Percentiles rank a stretch among this genome's conserved stretches.
These are phyloP conservation scores for Euphorbia tirucalli DNA, from an alignment of 345 rosid species.

Conservation along the genomic window DNA sequence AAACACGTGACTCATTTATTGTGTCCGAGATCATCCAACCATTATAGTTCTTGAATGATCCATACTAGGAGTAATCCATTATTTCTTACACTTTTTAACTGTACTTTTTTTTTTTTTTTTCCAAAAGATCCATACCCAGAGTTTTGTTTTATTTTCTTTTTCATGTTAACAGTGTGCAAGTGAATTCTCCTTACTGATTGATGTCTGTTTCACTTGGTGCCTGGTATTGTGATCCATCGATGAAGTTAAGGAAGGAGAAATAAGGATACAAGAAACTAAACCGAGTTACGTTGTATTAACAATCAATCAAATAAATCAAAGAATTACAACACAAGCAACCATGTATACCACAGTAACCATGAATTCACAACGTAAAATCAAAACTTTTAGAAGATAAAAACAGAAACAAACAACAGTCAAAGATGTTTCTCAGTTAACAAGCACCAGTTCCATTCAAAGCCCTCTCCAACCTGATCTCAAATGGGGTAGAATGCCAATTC, in stretches of 20 bases:
- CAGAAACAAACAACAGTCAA: neutral
- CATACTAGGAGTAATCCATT: too few species aligned
- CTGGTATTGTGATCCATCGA: neutral
- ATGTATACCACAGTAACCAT: neutral
- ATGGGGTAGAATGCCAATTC: constrained; percentile 91
- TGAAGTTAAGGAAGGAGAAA: neutral
- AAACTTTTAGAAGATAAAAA: neutral
- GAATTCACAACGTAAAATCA: constrained; percentile 11
- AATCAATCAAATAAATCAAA: constrained; percentile 16
- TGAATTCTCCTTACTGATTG: too few species aligned
- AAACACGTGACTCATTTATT: too few species aligned
- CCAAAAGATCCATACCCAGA: too few species aligned
- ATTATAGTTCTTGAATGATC: too few species aligned
- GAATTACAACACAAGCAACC: constrained; percentile 17
- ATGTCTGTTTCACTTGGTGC: neutral
- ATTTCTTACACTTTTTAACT: too few species aligned
- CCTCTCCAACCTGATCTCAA: constrained; percentile 88
- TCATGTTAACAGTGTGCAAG: too few species aligned
- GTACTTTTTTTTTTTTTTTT: too few species aligned
- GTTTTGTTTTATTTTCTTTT: too few species aligned
- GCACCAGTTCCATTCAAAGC: constrained; percentile 54
- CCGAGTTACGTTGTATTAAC: neutral
- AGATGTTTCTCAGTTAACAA: constrained; percentile 4
- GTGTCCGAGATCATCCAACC: too few species aligned
- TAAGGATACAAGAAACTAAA: neutral